These are phyloP conservation scores for Thelephora terrestris DNA, from an alignment of 1,284 basidiomycete species.

Conservation along the genomic window DNA sequence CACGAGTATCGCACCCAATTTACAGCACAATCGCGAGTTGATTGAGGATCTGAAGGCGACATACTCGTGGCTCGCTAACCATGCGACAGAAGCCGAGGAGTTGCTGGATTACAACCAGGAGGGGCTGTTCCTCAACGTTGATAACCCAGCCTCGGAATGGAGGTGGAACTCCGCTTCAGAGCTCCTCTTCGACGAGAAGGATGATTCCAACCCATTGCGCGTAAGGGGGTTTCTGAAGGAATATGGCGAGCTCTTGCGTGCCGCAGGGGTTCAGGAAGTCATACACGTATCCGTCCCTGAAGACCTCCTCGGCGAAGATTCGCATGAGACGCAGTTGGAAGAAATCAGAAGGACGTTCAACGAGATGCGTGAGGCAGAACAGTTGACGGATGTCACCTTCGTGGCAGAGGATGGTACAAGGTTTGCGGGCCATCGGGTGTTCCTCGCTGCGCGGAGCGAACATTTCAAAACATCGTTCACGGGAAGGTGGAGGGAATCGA, in stretches of 20 bases:
- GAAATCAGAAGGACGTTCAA: conserved; percentile 17
- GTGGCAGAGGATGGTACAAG: conserved; percentile 11
- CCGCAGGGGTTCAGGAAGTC: conserved; percentile 22
- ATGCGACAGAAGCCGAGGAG: conserved; percentile 12
- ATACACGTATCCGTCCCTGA: not conserved
- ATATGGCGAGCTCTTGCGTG: conserved; percentile 23
- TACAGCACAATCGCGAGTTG: conserved; percentile 17
- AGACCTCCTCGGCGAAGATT: not conserved
- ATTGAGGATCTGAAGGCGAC: conserved; percentile 25
- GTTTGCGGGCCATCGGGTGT: conserved; percentile 23
- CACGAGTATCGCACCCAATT: conserved; percentile 16
- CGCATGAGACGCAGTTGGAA: conserved; percentile 11
- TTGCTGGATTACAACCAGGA: conserved; percentile 13
- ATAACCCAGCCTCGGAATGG: conserved; percentile 22
- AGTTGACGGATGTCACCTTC: conserved; percentile 24
- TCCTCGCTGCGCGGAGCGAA: conserved; percentile 21
- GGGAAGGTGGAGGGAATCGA: conserved; percentile 12
- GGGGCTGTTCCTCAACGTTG: conserved; percentile 30
- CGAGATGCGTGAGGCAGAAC: conserved; percentile 17
- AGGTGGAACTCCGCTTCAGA: conserved; percentile 23
- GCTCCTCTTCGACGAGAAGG: conserved; percentile 25
- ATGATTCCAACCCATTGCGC: conserved; percentile 15
- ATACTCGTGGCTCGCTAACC: conserved; percentile 28
- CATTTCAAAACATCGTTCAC: conserved; percentile 23
- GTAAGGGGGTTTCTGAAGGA: conserved; percentile 23